phyloP scores from a whole-genome alignment of 129 eudicot species.

The Artemisia annua region DNA sequence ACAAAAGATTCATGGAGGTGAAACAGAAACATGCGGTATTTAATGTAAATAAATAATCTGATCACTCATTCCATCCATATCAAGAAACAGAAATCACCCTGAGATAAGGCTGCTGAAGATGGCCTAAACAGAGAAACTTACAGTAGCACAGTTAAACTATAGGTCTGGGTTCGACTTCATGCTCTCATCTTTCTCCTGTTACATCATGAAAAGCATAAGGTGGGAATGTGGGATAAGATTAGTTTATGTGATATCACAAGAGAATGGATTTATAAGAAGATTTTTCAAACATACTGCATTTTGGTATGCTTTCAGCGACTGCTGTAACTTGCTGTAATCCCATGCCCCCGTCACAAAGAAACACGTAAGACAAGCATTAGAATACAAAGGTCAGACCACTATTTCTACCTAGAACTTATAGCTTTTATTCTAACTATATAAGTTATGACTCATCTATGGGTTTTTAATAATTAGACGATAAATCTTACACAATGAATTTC shows the following conservation, averaged over 20 bases:
- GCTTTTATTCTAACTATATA: too few relatives aligned
- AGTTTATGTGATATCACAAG: neutral
- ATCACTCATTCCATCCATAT: too few relatives aligned
- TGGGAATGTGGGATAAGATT: neutral
- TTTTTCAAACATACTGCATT: constrained; percentile 70
- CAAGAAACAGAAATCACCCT: constrained; percentile 34
- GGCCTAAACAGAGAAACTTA: constrained; percentile 31
- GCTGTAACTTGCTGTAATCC: constrained; percentile 81
- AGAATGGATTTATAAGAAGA: neutral
- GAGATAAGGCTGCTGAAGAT: too few relatives aligned
- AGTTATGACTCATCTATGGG: too few relatives aligned
- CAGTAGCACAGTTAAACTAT: constrained; percentile 84
- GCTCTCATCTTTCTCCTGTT: constrained; percentile 92
- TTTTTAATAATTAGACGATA: neutral
- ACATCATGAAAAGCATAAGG: constrained; percentile 24
- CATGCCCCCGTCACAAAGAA: constrained; percentile 92
- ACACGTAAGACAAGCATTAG: constrained; percentile 68
- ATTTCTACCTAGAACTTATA: neutral
- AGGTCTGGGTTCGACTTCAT: constrained; percentile 90
- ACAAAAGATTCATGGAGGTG: too few relatives aligned
- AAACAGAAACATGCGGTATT: too few relatives aligned
- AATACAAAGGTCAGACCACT: constrained; percentile 18
- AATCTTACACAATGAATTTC: constrained; percentile 95
- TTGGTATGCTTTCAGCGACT: constrained; percentile 90
- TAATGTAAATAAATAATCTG: too few relatives aligned